Base-by-base conservation (phyloP, 2,329 filamentous ascomycete genomes). In the Penicillium freii region DNA sequence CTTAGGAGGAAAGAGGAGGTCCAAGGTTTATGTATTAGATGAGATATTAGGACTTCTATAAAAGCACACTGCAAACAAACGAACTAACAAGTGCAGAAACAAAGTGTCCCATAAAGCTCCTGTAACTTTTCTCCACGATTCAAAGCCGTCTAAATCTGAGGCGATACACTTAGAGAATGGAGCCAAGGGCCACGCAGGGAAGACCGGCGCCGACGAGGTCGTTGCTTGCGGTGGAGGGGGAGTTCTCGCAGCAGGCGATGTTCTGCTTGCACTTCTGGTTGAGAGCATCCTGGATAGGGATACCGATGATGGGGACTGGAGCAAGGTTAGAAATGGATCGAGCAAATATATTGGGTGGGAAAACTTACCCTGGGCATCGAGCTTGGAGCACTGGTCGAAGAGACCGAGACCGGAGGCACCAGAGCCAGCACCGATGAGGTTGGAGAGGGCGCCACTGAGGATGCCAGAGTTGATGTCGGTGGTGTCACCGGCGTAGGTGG, bases 381-480 rank as follows among this genome's bases (percentile, higher is more conserved):
- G 67, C 68, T 74, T 72, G 66, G 72, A 72, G 73, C 74, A 77
- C 67, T 75, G 67, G 57, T 73, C 62, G 62, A 76, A 75, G 62
- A 77, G 56, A 67, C 70, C 72, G 49, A 70, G 53, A 60, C 72
- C 69, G 17, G 66, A 38, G 33, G 71, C 56, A 45, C 70, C 69
- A 31, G 72, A 69, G 52, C 71, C 70, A 56, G 59, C 53, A 55
- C 71, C 69, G 53, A 75, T 58, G 34, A 75, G 63, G 65, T 71
- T 66, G 58, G 59, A 61, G 51, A 76, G 69, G 23, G 65, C 60
- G 55, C 72, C 71, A 34, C 58, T 56, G 2, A 71, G 71, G 39
- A 72, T 47, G 45, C 71, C 69, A 6, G 62, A 56, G 57, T 65
- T 63, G 56, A 71, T 62, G 47, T 67, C 56, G 54, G 68, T 72